Base-by-base conservation (phyloP, 73 alveolate species). In the Chromera velia region DNA sequence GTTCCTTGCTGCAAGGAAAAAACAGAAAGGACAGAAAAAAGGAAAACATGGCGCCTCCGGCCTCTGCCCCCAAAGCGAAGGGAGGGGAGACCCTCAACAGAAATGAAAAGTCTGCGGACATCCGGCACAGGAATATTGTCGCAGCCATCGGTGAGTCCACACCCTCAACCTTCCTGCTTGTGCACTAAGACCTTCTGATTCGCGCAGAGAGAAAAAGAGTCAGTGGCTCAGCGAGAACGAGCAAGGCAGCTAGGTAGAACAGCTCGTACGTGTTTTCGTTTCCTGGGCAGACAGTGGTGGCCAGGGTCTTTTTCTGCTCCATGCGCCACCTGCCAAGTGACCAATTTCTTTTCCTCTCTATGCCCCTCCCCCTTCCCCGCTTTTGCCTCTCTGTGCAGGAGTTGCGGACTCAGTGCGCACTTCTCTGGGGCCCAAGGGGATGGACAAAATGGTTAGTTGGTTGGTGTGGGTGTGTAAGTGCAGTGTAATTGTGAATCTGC, bases 341-440 rank as follows among this genome's bases (percentile, higher is more conserved):
- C n/a, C n/a, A n/a, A n/a, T n/a, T n/a, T n/a, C n/a, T n/a, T n/a
- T n/a, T n/a, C n/a, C n/a, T n/a, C n/a, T n/a, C n/a, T n/a, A n/a
- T n/a, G n/a, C n/a, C n/a, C n/a, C n/a, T n/a, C n/a, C n/a, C n/a
- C n/a, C n/a, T n/a, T n/a, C n/a, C n/a, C n/a, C n/a, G n/a, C n/a
- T n/a, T n/a, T n/a, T 40, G 55, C 13, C 22, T 40, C 13, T 40
- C 22, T 13, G 22, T 40, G 55, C 55, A 85, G 97, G 98, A 17
- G 96, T 96, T 69, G 90, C 99, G 45, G 99, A 97, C 77, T 95
- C 95, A 33, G 93, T 97, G 18, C 91, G 99, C 87, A 97, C 99
- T 30, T 89, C 98, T 63, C 88, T 97, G 28, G 99, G 99, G 66
- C 99, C 99, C 13, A 90, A 97, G 78, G 99, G 99, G 40, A 97